phyloP scores from a whole-genome alignment of 148 eudicot genomes.

The Rhododendron simsii region DNA sequence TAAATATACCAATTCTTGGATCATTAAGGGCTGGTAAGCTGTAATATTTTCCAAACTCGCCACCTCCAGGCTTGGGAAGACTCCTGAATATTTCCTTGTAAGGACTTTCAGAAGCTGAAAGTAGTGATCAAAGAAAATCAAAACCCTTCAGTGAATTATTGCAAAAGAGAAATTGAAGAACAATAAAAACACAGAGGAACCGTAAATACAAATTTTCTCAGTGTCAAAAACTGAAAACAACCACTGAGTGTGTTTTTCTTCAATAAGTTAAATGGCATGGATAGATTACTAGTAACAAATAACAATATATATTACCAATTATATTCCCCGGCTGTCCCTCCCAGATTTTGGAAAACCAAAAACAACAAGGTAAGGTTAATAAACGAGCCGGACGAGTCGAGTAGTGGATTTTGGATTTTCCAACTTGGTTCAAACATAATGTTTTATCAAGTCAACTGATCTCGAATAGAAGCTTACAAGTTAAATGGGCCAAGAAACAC shows the following conservation, averaged over 20 bases:
- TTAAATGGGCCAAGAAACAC: too few species aligned
- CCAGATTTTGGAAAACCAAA: not conserved
- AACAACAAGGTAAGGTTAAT: not conserved
- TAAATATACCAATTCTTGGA: slow-evolving; percentile 68
- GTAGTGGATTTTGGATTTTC: too few species aligned
- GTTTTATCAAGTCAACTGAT: too few species aligned
- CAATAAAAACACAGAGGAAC: not conserved
- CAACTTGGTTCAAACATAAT: not conserved
- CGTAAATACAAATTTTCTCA: not conserved
- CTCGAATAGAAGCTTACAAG: too few species aligned
- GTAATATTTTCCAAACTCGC: slow-evolving; percentile 95
- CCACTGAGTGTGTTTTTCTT: not conserved
- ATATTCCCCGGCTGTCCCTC: not conserved
- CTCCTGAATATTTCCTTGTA: slow-evolving; percentile 71
- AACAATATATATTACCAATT: not conserved
- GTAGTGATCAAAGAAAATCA: not conserved
- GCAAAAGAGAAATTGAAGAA: not conserved
- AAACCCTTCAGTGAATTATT: not conserved
- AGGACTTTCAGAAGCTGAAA: slow-evolving; percentile 80
- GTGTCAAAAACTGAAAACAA: not conserved
- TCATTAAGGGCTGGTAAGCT: slow-evolving; percentile 90
- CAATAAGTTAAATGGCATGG: not conserved
- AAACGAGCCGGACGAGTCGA: not conserved
- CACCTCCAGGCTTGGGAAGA: slow-evolving; percentile 93
- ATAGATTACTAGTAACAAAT: not conserved